Conservation (phyloP, 768 basidiomycete species). For the Suillus subluteus region DNA sequence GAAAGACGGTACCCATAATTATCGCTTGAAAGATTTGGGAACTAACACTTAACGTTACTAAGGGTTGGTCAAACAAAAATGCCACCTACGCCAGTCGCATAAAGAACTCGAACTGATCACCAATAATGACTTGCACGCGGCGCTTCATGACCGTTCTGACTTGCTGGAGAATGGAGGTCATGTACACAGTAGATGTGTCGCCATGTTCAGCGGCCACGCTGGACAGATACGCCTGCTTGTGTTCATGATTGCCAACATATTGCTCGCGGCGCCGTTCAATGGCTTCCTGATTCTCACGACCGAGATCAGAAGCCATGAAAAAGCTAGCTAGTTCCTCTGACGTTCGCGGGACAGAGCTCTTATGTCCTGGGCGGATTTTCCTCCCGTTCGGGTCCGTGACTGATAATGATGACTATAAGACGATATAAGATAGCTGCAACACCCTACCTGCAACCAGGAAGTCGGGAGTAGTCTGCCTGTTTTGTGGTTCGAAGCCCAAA, state of each 20-base stretch:
- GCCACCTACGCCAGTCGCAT: neutral
- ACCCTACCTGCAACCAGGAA: constrained; percentile 47
- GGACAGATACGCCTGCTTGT: constrained; percentile 45
- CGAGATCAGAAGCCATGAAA: constrained; percentile 45
- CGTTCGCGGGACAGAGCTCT: constrained; percentile 40
- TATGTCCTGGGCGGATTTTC: constrained; percentile 39
- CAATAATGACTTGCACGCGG: constrained; percentile 49
- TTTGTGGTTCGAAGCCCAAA: constrained; percentile 58
- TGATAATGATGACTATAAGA: neutral
- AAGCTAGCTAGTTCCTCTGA: constrained; percentile 59
- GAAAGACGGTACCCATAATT: constrained; percentile 46
- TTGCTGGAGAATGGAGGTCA: constrained; percentile 51
- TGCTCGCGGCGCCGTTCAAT: constrained; percentile 51
- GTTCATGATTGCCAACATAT: constrained; percentile 48
- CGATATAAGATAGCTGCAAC: neutral
- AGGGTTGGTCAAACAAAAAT: neutral
- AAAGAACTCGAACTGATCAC: constrained; percentile 15
- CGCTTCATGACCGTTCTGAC: constrained; percentile 48
- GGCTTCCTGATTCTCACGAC: constrained; percentile 47
- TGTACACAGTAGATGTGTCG: constrained; percentile 48
- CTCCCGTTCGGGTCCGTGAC: constrained; percentile 71
- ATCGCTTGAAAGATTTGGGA: constrained; percentile 37
- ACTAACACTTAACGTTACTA: constrained; percentile 30
- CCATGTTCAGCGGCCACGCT: constrained; percentile 55
- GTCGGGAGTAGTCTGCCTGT: constrained; percentile 66